Conservation (phyloP, 371 early-diverging fungal species). For the Mucor racemosus region DNA sequence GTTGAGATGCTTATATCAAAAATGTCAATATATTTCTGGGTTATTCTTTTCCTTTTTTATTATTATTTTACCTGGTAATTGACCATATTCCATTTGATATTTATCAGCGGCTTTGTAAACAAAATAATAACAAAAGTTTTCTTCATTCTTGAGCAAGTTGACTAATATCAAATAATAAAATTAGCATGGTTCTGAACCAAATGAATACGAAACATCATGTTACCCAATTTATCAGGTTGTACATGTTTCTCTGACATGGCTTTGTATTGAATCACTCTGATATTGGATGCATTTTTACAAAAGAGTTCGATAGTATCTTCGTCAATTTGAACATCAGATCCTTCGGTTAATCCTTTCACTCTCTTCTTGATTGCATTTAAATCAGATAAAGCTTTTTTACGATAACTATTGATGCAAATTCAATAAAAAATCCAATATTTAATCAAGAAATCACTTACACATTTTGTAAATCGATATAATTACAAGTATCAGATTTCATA, state of each 20-base stretch:
- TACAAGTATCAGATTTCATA: constrained; percentile 93
- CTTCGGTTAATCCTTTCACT: constrained; percentile 56
- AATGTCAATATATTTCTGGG: background rate
- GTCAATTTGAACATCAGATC: constrained; percentile 59
- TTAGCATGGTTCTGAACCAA: background rate
- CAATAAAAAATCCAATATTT: background rate
- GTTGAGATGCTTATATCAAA: constrained; percentile 24
- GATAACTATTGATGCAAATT: constrained; percentile 61
- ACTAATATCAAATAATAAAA: constrained; percentile 32
- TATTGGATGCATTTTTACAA: constrained; percentile 80
- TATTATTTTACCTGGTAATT: constrained; percentile 54
- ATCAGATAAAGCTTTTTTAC: constrained; percentile 81
- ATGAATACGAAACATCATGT: background rate
- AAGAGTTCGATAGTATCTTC: constrained; percentile 76
- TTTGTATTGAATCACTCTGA: constrained; percentile 72
- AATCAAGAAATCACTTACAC: constrained; percentile 54
- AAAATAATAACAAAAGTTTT: constrained; percentile 68
- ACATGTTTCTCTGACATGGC: constrained; percentile 62
- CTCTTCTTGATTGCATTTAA: constrained; percentile 55
- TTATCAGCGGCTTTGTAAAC: constrained; percentile 75
- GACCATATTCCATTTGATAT: constrained; percentile 62
- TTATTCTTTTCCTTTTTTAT: too few species aligned
- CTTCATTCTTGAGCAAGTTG: constrained; percentile 60
- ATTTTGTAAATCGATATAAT: constrained; percentile 83
- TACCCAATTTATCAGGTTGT: constrained; percentile 58